Evolutionary conservation across 306 rosid species (phyloP), one percentile per base, ranked within the genome.

Genomic region (Biancaea sappan): DNA sequence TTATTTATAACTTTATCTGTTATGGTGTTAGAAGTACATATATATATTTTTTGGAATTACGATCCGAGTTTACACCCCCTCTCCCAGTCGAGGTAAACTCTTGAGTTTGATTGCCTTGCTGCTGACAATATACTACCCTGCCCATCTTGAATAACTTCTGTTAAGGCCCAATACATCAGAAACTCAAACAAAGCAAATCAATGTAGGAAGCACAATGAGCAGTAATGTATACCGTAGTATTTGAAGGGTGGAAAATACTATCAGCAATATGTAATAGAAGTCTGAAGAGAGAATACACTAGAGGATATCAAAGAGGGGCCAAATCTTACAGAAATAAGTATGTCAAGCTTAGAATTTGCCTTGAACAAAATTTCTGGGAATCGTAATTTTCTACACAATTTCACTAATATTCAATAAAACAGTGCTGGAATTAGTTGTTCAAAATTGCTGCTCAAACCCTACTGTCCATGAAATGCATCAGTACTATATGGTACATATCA

Each of bases 371-470:
- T 53, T 65, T 38, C 53, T n/a, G 14, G 10, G 62, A 19, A 34
- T 13, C 59, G 34, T 41, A 61, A 21, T 47, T 37, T 75, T 75
- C 48, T 31, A 57, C 35, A 50, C 14, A 18, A 38, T 29, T 48
- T 51, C 24, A 31, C 62, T 76, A 22, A 69, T 60, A 62, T 43
- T 57, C 24, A 51, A 59, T 3, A 56, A 38, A 52, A 43, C 3
- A 24, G n/a, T 53, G 16, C 12, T 24, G 35, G 31, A 77, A 69
- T 58, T 41, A 52, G 34, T 26, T 43, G 38, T 72, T 66, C 25
- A 77, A 40, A 73, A 72, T 59, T 21, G 67, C 24, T 25, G 28
- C 74, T 32, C 62, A 56, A 66, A 81, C 11, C 63, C 22, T 1
- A 65, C 29, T 37, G 46, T 40, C 68, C 72, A 43, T 59, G 62